Conservation (phyloP, 2,329 filamentous ascomycete genomes). For the Aspergillus arachidicola region DNA sequence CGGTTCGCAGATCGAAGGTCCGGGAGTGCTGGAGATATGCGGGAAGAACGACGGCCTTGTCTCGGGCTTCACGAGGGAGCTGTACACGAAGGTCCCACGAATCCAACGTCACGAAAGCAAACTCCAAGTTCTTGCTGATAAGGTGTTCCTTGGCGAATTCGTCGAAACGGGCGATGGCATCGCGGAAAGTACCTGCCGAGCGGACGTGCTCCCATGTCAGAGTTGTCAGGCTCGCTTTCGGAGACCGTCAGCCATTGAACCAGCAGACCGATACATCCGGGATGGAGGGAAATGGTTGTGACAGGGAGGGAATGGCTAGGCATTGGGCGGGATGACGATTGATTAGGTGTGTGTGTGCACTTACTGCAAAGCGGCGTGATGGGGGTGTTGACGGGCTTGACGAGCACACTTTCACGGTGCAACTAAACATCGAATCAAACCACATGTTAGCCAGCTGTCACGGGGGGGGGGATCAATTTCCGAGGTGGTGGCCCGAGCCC, state of each 20-base stretch:
- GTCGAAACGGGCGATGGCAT: conserved; percentile 94
- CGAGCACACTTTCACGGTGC: conserved; percentile 91
- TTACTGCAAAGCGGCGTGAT: conserved; percentile 99
- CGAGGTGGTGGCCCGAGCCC: not conserved
- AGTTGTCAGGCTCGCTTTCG: conserved; percentile 87
- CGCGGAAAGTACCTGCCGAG: conserved; percentile 94
- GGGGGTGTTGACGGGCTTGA: conserved; percentile 97
- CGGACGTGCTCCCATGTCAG: conserved; percentile 99
- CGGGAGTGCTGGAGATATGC: conserved; percentile 97
- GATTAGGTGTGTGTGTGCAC: conserved; percentile 45
- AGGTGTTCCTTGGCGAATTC: conserved; percentile 91
- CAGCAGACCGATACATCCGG: conserved; percentile 24
- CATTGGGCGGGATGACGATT: conserved; percentile 11
- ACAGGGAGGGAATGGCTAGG: conserved; percentile 3
- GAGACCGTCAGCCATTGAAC: conserved; percentile 31
- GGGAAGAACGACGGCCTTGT: conserved; percentile 95
- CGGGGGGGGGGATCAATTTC: not conserved
- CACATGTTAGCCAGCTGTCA: conserved; percentile 1
- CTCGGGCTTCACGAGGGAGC: conserved; percentile 92
- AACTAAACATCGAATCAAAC: conserved; percentile 61
- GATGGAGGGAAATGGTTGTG: conserved; percentile 3
- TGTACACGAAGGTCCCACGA: conserved; percentile 98
- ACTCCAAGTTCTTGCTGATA: conserved; percentile 87
- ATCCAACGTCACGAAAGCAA: conserved; percentile 97
- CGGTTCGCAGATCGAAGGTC: conserved; percentile 93